phyloP scores from a whole-genome alignment of 208 protist species.

The Trypanosoma scelopori region DNA sequence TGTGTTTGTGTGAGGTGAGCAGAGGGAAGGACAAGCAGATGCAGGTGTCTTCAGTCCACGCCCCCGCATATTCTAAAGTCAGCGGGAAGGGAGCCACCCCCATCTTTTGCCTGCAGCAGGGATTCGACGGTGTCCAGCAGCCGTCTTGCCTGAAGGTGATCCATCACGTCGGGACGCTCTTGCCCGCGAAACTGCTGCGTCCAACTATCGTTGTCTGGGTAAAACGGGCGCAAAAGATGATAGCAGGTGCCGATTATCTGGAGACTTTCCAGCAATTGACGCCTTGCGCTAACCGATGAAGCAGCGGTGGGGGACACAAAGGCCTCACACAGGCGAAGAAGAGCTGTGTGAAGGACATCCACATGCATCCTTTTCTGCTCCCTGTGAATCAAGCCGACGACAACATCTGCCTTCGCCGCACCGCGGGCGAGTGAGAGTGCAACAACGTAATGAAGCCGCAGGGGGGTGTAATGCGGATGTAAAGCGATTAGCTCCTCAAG shows the following conservation, averaged over 20 bases:
- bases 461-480: constrained; percentile 48
- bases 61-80: constrained; percentile 1
- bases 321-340: constrained; percentile 49
- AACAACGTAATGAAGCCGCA: constrained; percentile 73
- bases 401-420: not conserved
- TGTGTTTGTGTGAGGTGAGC: too few relatives aligned
- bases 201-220: constrained; percentile 13
- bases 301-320: constrained; percentile 21
- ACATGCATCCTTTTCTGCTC: constrained; percentile 29
- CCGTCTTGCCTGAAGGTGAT: constrained; percentile 13
- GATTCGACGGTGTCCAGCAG: constrained; percentile 5
- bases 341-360: constrained; percentile 29
- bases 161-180: constrained; percentile 26
- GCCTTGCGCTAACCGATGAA: not conserved
- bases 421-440: constrained; percentile 22
- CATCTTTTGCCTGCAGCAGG: not conserved
- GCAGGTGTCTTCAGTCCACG: not conserved
- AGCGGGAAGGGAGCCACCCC: not conserved
- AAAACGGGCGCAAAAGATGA: constrained; percentile 25
- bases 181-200: constrained; percentile 2
- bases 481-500: constrained; percentile 88
- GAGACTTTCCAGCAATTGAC: not conserved
- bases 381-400: constrained; percentile 5
- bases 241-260: constrained; percentile 17
- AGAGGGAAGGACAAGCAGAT: too few relatives aligned